Evolutionary conservation across 2,329 filamentous ascomycete genomes (phyloP).

Genomic region (Ophiostoma piceae): DNA sequence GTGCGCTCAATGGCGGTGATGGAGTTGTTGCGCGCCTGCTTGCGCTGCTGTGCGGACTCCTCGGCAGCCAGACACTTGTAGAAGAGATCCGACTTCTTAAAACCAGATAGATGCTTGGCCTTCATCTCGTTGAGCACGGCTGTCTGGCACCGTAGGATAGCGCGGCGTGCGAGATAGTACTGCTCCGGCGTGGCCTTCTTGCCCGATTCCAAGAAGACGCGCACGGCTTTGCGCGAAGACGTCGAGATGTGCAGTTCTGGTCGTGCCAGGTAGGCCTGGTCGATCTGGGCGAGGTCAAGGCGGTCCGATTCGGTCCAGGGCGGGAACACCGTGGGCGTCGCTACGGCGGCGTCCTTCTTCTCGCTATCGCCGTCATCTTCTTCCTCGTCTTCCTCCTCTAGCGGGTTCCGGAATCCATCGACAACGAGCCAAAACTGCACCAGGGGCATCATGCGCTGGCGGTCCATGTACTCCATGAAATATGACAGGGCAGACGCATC

Average conservation of each 20-base stretch:
- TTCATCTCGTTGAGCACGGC: constrained; percentile 80
- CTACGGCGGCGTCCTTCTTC: constrained; percentile 41
- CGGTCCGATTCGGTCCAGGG: constrained; percentile 81
- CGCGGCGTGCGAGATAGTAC: constrained; percentile 75
- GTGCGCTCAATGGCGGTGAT: not conserved
- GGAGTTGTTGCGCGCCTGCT: constrained; percentile 13
- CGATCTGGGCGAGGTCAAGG: constrained; percentile 82
- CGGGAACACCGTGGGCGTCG: constrained; percentile 43
- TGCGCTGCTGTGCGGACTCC: constrained; percentile 47
- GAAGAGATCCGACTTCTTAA: constrained; percentile 89
- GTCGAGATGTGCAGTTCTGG: constrained; percentile 74
- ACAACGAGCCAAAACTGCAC: constrained; percentile 99
- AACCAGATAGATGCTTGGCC: constrained; percentile 70
- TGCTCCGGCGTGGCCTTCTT: constrained; percentile 70
- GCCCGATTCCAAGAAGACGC: constrained; percentile 72
- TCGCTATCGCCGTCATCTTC: constrained; percentile 61
- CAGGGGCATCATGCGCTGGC: constrained; percentile 75
- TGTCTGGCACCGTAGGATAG: constrained; percentile 77
- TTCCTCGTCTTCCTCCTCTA: constrained; percentile 80
- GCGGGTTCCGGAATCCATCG: constrained; percentile 87
- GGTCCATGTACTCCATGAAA: constrained; percentile 99
- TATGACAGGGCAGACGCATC: constrained; percentile 89
- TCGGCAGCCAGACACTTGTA: constrained; percentile 94
- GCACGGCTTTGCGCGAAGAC: constrained; percentile 63
- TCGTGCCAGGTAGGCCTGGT: constrained; percentile 79